A percentile compares a stretch with the other conserved stretches of the same genome.
phyloP scores from a whole-genome alignment of 768 basidiomycete genomes.

The Lactifluus piperatus region DNA sequence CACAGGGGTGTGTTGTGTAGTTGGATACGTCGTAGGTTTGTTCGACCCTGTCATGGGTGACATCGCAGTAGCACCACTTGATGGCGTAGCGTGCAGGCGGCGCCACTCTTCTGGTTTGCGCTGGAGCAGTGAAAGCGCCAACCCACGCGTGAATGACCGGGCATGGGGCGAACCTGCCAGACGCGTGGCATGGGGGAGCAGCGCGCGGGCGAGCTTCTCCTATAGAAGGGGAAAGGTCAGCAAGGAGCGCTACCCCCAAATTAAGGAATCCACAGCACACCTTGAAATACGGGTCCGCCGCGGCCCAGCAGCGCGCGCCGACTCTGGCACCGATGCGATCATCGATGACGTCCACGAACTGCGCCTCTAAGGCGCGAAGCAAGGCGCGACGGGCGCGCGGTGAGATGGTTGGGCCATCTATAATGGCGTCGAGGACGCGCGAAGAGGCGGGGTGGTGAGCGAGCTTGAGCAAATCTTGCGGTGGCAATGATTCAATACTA shows the following conservation, averaged over 20 bases:
- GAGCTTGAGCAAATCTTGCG: conserved; percentile 49
- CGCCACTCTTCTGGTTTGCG: conserved; percentile 84
- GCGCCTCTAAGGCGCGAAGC: conserved; percentile 65
- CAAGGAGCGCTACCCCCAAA: neutral
- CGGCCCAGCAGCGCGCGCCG: conserved; percentile 84
- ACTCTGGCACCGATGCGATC: conserved; percentile 88
- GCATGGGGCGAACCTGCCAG: conserved; percentile 78
- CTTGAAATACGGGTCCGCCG: conserved; percentile 88
- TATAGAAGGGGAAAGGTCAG: conserved; percentile 25
- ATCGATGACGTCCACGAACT: conserved; percentile 74
- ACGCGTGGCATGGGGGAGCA: conserved; percentile 60
- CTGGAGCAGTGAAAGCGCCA: conserved; percentile 70
- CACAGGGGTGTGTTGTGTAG: neutral
- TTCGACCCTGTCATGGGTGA: neutral
- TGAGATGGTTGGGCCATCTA: conserved; percentile 60
- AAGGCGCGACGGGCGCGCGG: conserved; percentile 60
- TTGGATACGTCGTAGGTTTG: neutral
- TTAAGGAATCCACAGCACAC: conserved; percentile 32
- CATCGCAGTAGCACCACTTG: neutral
- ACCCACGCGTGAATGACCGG: conserved; percentile 73
- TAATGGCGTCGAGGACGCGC: conserved; percentile 68
- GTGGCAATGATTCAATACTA: conserved; percentile 51
- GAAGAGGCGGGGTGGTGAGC: conserved; percentile 62
- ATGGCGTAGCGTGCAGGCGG: conserved; percentile 43
- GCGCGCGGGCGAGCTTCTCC: conserved; percentile 87